These are phyloP conservation scores for Globisporangium ultimum DNA, from an alignment of 352 stramenopile genomes.

Conservation along the genomic window DNA sequence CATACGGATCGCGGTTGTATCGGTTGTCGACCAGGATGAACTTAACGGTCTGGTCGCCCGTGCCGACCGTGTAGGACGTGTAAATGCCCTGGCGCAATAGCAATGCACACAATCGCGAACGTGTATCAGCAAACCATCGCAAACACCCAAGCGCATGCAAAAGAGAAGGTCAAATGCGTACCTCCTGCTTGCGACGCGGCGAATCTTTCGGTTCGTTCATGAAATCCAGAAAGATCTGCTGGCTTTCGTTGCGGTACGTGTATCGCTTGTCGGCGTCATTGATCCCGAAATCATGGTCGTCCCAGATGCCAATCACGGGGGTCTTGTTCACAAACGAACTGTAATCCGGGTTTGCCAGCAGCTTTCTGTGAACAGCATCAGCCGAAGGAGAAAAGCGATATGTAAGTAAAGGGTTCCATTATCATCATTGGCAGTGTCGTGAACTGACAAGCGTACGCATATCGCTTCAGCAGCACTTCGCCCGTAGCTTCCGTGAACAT, in stretches of 20 bases:
- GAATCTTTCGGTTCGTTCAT: conserved; percentile 74
- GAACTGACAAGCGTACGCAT: conserved; percentile 33
- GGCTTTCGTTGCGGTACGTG: conserved; percentile 66
- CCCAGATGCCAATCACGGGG: conserved; percentile 85
- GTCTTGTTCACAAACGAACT: conserved; percentile 48
- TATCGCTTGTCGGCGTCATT: conserved; percentile 85
- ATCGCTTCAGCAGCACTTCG: conserved; percentile 51
- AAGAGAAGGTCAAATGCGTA: neutral
- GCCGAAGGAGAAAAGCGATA: conserved; percentile 3
- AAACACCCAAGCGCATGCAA: neutral
- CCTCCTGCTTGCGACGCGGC: conserved; percentile 69
- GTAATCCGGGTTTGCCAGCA: conserved; percentile 68
- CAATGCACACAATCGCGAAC: neutral
- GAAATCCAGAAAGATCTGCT: conserved; percentile 86
- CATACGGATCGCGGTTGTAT: conserved; percentile 82
- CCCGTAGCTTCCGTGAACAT: conserved; percentile 57
- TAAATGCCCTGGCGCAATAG: conserved; percentile 66
- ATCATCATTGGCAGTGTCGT: neutral
- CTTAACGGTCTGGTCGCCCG: conserved; percentile 67
- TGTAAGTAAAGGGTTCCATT: neutral
- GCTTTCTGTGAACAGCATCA: conserved; percentile 32
- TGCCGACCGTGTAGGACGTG: conserved; percentile 72
- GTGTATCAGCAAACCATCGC: no score
- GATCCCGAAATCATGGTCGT: conserved; percentile 91
- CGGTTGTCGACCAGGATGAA: conserved; percentile 88